Evolutionary conservation across 1,284 basidiomycete genomes (phyloP), one percentile per base, ranked within the genome.

Genomic region (Pseudozyma tsukubaensis): DNA sequence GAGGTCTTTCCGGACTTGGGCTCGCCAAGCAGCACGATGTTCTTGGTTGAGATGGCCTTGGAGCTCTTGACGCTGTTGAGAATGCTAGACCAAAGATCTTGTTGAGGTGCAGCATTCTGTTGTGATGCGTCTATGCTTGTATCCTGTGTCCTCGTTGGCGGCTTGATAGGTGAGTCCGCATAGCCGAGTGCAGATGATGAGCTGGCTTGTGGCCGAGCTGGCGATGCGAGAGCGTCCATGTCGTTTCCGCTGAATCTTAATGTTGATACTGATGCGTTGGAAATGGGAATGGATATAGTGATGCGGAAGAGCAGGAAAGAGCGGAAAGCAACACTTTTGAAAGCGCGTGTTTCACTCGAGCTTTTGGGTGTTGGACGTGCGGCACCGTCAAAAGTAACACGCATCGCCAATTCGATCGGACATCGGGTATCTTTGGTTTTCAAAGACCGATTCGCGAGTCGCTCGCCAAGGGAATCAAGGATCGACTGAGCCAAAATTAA

Each of bases 51-150:
- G 81, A 91, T 92, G n/a, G 91, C 91, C 54, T 92, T 89, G 53
- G 91, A 89, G 29, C 90, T 91, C 0, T 92, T 94, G 12, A 95
- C 92, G 19, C 91, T 93, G 84, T 94, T 91, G 14, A 96, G 88
- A 76, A 96, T 96, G 36, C 92, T 92, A 3, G 91, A 92, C 94
- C 94, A 97, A 35, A 97, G 86, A 77, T 94, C 92, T 72, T 78
- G 67, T 24, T 57, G 50, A 4, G 57, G 49, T 4, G 43, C 36
- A 13, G 43, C 53, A 13, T 39, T 51, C 10, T 50, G 54, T 14
- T 39, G n/a, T 11, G 51, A 55, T 36, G 52, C 14, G 12, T 56
- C 34, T 29, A 39, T 47, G n/a, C 29, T 40, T 9, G 48, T 48
- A 11, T 29, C 34, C n/a, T 50, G 52, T 8, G 18, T 36, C 18